Evolutionary conservation across 495 filamentous ascomycete species (phyloP).

Genomic region (Aspergillus sclerotioniger): DNA sequence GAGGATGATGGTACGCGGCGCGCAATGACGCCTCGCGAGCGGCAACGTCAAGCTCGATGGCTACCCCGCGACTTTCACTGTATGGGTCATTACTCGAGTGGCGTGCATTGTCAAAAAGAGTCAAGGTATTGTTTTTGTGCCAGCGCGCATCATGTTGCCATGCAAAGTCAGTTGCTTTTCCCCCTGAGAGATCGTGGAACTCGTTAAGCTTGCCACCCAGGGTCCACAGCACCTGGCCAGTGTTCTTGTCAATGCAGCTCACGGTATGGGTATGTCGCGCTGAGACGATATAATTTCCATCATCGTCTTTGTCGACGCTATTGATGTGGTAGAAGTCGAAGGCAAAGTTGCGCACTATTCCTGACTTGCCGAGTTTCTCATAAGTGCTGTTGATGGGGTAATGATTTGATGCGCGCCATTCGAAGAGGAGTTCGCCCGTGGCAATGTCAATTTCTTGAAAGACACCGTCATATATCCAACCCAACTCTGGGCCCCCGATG

Average conservation of each 20-base stretch:
- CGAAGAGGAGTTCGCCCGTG: constrained; percentile 33
- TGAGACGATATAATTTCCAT: constrained; percentile 54
- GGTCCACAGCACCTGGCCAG: constrained; percentile 41
- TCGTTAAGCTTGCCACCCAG: constrained; percentile 44
- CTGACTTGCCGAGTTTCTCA: constrained; percentile 7
- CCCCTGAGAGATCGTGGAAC: constrained; percentile 43
- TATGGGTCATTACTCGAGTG: constrained; percentile 27
- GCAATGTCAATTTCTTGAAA: constrained; percentile 39
- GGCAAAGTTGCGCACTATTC: constrained; percentile 19
- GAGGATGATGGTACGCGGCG: constrained; percentile 30
- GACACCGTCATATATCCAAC: constrained; percentile 34
- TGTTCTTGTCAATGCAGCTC: constrained; percentile 33
- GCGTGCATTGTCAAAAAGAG: constrained; percentile 50
- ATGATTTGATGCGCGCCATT: constrained; percentile 36
- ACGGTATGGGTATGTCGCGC: constrained; percentile 47
- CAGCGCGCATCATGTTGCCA: constrained; percentile 57
- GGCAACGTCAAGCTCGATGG: constrained; percentile 30
- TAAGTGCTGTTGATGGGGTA: constrained; percentile 25
- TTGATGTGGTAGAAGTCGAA: constrained; percentile 57
- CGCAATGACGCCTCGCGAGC: constrained; percentile 22
- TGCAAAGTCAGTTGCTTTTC: constrained; percentile 42
- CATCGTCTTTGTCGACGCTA: constrained; percentile 48
- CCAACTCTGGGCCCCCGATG: constrained; percentile 26
- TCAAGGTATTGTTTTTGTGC: constrained; percentile 37
- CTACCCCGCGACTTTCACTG: constrained; percentile 27